Conservation (phyloP, 2,329 filamentous ascomycete genomes). For the Lachnellula willkommii region DNA sequence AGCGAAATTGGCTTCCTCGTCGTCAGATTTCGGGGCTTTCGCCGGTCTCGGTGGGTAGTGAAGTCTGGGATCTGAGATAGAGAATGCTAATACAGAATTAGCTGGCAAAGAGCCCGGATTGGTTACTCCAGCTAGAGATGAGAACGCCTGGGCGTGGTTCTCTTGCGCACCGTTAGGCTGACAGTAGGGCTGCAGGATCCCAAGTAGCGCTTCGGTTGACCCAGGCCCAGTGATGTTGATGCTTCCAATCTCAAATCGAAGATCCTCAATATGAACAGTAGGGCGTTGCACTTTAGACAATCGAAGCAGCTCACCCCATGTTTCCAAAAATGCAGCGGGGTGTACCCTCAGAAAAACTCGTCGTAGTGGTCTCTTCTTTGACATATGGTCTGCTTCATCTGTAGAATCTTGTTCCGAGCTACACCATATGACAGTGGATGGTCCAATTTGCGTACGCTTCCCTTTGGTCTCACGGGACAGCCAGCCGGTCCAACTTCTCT, state of each 20-base stretch:
- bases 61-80: slow-evolving; percentile 73
- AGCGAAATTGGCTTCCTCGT: slow-evolving; percentile 31
- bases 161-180: slow-evolving; percentile 33
- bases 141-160: slow-evolving; percentile 45
- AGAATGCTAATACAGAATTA: slow-evolving; percentile 67
- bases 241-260: slow-evolving; percentile 67
- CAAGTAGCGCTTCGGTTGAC: slow-evolving; percentile 71
- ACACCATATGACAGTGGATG: slow-evolving; percentile 72
- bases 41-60: slow-evolving; percentile 64
- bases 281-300: slow-evolving; percentile 57
- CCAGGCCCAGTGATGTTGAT: slow-evolving; percentile 67
- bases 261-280: slow-evolving; percentile 57
- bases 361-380: slow-evolving; percentile 34
- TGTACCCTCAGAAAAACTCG: slow-evolving; percentile 70
- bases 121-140: slow-evolving; percentile 51
- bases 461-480: slow-evolving; percentile 51
- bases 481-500: slow-evolving; percentile 53
- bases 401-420: slow-evolving; percentile 18
- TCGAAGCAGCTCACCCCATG: slow-evolving; percentile 57
- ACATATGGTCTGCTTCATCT: slow-evolving; percentile 29
- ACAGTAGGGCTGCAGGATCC: slow-evolving; percentile 54
- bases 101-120: slow-evolving; percentile 65
- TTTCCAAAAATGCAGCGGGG: slow-evolving; percentile 67
- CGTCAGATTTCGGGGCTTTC: slow-evolving; percentile 35
- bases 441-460: slow-evolving; percentile 57